These are phyloP conservation scores for Akanthomyces uredinophilus DNA, from an alignment of 2,329 filamentous ascomycete species.

Conservation along the genomic window DNA sequence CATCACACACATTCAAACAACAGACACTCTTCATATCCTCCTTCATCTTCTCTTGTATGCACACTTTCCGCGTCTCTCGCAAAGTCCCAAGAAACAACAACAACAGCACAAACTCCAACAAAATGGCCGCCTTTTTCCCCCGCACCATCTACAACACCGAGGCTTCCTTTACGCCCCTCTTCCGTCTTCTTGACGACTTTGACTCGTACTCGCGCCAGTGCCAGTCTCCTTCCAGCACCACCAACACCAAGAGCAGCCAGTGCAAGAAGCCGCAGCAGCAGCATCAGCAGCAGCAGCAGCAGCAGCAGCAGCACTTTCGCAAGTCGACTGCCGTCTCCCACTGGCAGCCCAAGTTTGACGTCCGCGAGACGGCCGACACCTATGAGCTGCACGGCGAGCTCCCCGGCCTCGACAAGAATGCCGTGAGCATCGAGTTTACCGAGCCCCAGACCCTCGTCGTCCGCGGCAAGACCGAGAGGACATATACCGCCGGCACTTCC, in stretches of 20 bases:
- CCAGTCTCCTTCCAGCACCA: slow-evolving; percentile 2
- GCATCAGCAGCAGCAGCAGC: slow-evolving; percentile 19
- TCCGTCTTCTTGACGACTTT: slow-evolving; percentile 61
- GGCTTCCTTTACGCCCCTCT: slow-evolving; percentile 53
- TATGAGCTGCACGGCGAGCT: slow-evolving; percentile 81
- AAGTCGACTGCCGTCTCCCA: slow-evolving; percentile 33
- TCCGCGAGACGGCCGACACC: slow-evolving; percentile 60
- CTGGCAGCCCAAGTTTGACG: slow-evolving; percentile 74
- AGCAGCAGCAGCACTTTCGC: slow-evolving; percentile 24
- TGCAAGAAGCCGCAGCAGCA: slow-evolving; percentile 16
- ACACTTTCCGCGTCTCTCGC: slow-evolving; percentile 11
- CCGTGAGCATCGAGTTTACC: slow-evolving; percentile 73
- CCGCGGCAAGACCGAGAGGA: slow-evolving; percentile 63
- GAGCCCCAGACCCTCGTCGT: slow-evolving; percentile 69
- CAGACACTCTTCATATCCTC: slow-evolving; percentile 16
- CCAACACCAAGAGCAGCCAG: slow-evolving; percentile 5
- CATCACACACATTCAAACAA: slow-evolving; percentile 17
- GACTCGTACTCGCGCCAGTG: slow-evolving; percentile 48
- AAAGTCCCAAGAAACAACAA: slow-evolving; percentile 13
- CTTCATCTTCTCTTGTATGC: slow-evolving; percentile 13
- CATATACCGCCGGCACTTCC: slow-evolving; percentile 50
- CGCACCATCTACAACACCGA: slow-evolving; percentile 45
- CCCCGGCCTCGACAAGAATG: slow-evolving; percentile 67
- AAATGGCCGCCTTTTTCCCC: slow-evolving; percentile 58
- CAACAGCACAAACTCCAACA: slow-evolving; percentile 31